Evolutionary conservation across 2,329 filamentous ascomycete species (phyloP).

Genomic region (Pseudopyrenochaeta lycopersici): DNA sequence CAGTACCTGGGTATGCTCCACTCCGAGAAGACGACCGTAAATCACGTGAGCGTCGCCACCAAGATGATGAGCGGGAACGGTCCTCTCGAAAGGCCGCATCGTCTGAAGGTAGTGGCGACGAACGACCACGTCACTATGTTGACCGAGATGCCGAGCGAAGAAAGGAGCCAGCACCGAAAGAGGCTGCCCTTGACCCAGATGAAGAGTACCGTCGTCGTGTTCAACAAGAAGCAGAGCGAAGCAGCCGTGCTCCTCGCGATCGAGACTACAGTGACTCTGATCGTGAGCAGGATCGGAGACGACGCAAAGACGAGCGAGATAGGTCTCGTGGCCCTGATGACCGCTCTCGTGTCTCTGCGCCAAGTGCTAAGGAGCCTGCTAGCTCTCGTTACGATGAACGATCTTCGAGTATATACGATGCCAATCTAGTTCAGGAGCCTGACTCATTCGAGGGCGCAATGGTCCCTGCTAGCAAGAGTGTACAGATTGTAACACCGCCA

Average conservation of each 20-base stretch:
- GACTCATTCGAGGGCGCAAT: slow-evolving; percentile 34
- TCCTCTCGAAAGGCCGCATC: slow-evolving; percentile 36
- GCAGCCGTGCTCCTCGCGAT: slow-evolving; percentile 34
- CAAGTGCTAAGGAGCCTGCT: slow-evolving; percentile 25
- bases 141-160: slow-evolving; percentile 45
- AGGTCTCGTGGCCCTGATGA: slow-evolving; percentile 37
- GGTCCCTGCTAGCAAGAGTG: slow-evolving; percentile 41
- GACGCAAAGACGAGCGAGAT: slow-evolving; percentile 45
- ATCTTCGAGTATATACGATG: slow-evolving; percentile 36
- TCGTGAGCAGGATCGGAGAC: slow-evolving; percentile 44
- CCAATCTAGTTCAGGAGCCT: slow-evolving; percentile 45
- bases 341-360: slow-evolving; percentile 33
- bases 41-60: slow-evolving; percentile 43
- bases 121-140: slow-evolving; percentile 48
- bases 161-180: slow-evolving; percentile 40
- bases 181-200: slow-evolving; percentile 54
- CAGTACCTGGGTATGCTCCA: slow-evolving; percentile 17
- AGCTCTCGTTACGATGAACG: slow-evolving; percentile 42
- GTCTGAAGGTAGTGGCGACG: slow-evolving; percentile 46
- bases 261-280: slow-evolving; percentile 44
- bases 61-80: slow-evolving; percentile 41
- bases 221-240: slow-evolving; percentile 55
- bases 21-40: slow-evolving; percentile 35
- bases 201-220: slow-evolving; percentile 61
- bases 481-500: slow-evolving; percentile 74